Evolutionary conservation across 441 rosid species (phyloP), one percentile per base, ranked within the genome.

Genomic region (Euphorbia corollata): DNA sequence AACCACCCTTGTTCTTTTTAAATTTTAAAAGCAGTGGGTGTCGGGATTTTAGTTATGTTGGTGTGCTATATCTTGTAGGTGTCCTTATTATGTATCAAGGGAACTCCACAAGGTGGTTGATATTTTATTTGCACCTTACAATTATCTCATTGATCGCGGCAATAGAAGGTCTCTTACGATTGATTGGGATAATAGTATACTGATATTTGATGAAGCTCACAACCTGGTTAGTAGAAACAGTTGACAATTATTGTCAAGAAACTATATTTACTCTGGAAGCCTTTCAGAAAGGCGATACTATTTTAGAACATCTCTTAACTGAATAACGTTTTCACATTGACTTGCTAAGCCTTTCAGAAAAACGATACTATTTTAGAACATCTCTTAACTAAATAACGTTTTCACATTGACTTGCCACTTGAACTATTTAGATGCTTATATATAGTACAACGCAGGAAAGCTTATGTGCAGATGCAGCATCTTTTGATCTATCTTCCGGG

Each of bases 121-220:
- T 77, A 85, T 94, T 74, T 64, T 94, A 39, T 94, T 94, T 79
- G 86, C 94, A 24, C 97, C 98, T 56, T 94, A 94, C 79, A 91
- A 94, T 79, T 94, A 89, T 77, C 82, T 94, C 36, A 89, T 89
- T 75, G 92, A 91, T 80, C 84, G 75, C 76, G 83, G 83, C 19
- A 71, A 81, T 73, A 80, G 94, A 78, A 87, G 76, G 78, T 79
- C 81, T 72, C 81, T 91, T 57, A 80, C 78, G 19, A 67, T 94
- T 70, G 78, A 84, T 64, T 94, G 97, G 99, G 58, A 73, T 20
- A 79, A 74, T 59, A 80, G 92, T 78, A 61, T 91, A 77, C 78
- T 94, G 64, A 94, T 94, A 76, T 91, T 94, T 83, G 96, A 91
- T 74, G 99, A 94, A 84, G 98, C 98, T 73, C 99, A 91, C 88